phyloP scores from a whole-genome alignment of 345 rosid genomes.

The Eucalyptus albens region DNA sequence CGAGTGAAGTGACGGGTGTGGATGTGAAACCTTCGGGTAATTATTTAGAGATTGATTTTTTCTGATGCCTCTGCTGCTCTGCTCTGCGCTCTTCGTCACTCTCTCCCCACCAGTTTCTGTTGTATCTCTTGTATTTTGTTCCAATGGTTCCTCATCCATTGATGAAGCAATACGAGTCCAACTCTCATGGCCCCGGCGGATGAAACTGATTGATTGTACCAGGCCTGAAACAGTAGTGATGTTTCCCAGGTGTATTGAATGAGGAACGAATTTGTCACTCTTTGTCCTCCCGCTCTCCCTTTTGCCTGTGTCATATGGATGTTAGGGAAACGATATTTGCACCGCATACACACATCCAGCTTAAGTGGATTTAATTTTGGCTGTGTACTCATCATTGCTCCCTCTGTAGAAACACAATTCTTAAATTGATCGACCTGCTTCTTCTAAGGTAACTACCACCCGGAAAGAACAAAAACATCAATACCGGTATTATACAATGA shows the following conservation, averaged over 20 bases:
- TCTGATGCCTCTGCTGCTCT: background rate
- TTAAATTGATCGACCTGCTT: background rate
- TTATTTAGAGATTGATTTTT: conserved; percentile 39
- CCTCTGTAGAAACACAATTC: background rate
- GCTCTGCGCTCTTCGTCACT: background rate
- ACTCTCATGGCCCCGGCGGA: background rate
- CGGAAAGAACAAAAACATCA: background rate
- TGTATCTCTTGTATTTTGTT: background rate
- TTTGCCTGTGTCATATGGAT: background rate
- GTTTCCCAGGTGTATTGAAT: background rate
- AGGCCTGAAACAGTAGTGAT: background rate
- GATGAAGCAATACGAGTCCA: background rate
- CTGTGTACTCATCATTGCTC: background rate
- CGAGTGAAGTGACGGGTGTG: conserved; percentile 1
- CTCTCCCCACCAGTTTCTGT: background rate
- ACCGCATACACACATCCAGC: background rate
- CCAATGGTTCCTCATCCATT: background rate
- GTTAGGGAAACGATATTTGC: background rate
- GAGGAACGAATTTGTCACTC: background rate
- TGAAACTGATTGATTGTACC: background rate
- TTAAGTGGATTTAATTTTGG: background rate
- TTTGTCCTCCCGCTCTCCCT: background rate
- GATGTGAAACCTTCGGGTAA: conserved; percentile 38
- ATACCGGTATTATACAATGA: background rate
- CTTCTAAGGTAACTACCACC: background rate